Evolutionary conservation across 768 basidiomycete genomes (phyloP), one percentile per base, ranked within the genome.

Genomic region (Trametes villosa): DNA sequence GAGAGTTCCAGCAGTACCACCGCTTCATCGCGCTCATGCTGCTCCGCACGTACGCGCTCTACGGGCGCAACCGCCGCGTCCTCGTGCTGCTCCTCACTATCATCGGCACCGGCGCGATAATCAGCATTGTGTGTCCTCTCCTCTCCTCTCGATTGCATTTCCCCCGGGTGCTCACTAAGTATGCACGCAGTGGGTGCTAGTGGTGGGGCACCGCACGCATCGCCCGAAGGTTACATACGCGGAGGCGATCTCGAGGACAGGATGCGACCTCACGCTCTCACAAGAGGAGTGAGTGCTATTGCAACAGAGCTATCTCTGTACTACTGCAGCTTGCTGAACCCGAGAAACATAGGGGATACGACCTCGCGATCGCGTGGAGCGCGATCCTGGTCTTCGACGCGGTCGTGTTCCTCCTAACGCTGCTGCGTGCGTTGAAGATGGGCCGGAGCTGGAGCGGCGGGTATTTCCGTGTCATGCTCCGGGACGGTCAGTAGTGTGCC

Each of bases 41-140:
- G 6, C 38, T 57, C 33, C 46, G 56, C 6, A 57, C 56, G 20
- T 57, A 57, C 27, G 56, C 56, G 5, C 47, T 57, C 13, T 57
- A 57, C 18, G 29, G 30, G 8, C 56, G 56, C 27, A 20, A 31
- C 29, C 56, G 47, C 3, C 38, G 48, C n/a, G 38, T 49, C n/a
- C 34, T 56, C 17, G 34, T 9, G 26, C 18, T 56, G 15, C 46
- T 56, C 4, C 34, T 48, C 15, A 9, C 34, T 1, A 48, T 56
- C 34, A 9, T 26, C 4, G 18, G 34, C 2, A 18, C 40, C 13
- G 55, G 55, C 13, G 55, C 34, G 33, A 22, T 29, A 24, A 18
- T 56, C 36, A 38, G 55, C 34, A 2, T 48, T 11, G 55, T 56
- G 9, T n/a, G 55, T 48, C 17, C 7, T 29, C n/a, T 9, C 24